phyloP scores from a whole-genome alignment of 2,329 filamentous ascomycete species.

The Cytospora mali region DNA sequence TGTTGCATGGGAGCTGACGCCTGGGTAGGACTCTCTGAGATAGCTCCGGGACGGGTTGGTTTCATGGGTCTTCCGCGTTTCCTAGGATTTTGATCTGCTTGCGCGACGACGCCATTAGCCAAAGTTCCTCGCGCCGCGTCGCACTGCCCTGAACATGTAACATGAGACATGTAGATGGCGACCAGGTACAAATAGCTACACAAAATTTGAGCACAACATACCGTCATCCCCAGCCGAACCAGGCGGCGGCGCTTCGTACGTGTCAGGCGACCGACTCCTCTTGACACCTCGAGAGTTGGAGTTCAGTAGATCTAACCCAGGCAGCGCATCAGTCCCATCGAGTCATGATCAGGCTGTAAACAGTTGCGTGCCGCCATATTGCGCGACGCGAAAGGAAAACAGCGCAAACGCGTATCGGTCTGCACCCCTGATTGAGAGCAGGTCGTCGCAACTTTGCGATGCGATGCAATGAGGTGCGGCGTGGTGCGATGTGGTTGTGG shows the following conservation, averaged over 20 bases:
- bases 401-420: slow-evolving; percentile 6
- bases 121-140: slow-evolving; percentile 37
- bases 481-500: slow-evolving; percentile 20
- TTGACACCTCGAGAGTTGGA: slow-evolving; percentile 71
- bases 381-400: not conserved
- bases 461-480: slow-evolving; percentile 18
- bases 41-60: slow-evolving; percentile 52
- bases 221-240: slow-evolving; percentile 71
- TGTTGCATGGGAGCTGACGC: slow-evolving; percentile 49
- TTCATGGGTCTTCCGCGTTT: slow-evolving; percentile 68
- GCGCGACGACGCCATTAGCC: slow-evolving; percentile 38
- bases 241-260: slow-evolving; percentile 55
- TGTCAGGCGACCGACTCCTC: slow-evolving; percentile 75
- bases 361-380: slow-evolving; percentile 22
- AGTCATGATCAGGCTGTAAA: slow-evolving; percentile 18
- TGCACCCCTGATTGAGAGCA: slow-evolving; percentile 5
- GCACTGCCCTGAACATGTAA: slow-evolving; percentile 39
- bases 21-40: slow-evolving; percentile 61
- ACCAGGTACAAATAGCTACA: slow-evolving; percentile 42
- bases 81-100: slow-evolving; percentile 52
- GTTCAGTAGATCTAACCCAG: slow-evolving; percentile 51
- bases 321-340: slow-evolving; percentile 36
- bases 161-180: slow-evolving; percentile 36
- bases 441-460: not conserved
- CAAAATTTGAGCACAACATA: slow-evolving; percentile 57